Evolutionary conservation across 805 yeast genomes (phyloP).

Genomic region (Sporopachydermia quercuum): DNA sequence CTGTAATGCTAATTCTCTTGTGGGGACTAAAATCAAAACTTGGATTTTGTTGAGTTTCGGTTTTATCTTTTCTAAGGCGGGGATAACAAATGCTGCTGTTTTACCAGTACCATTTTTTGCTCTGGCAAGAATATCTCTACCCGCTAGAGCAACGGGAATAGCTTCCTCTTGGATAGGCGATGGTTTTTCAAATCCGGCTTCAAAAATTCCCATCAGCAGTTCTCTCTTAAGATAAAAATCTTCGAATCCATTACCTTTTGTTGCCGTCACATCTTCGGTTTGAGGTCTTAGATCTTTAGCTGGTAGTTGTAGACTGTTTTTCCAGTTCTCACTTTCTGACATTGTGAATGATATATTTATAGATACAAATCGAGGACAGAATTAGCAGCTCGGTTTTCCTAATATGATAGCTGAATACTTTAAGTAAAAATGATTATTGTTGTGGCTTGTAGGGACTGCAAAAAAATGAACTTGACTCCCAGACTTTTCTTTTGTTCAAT

Average conservation of each 20-base stretch:
- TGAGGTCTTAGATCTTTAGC: slow-evolving; percentile 85
- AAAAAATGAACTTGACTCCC: too few relatives aligned
- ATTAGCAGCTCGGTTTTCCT: too few relatives aligned
- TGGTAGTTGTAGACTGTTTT: slow-evolving; percentile 58
- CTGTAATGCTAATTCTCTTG: slow-evolving; percentile 94
- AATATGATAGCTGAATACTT: too few relatives aligned
- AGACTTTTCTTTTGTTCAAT: too few relatives aligned
- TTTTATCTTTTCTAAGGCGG: slow-evolving; percentile 77
- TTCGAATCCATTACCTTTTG: slow-evolving; percentile 84
- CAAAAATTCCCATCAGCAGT: slow-evolving; percentile 93
- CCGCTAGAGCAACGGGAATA: slow-evolving; percentile 88
- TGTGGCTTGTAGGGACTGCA: too few relatives aligned
- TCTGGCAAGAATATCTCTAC: slow-evolving; percentile 91
- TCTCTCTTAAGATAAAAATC: slow-evolving; percentile 87
- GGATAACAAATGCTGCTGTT: slow-evolving; percentile 94
- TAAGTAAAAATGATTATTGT: too few relatives aligned
- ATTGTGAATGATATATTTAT: slow-evolving; percentile 12
- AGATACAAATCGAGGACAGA: too few relatives aligned
- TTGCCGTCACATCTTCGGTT: slow-evolving; percentile 87
- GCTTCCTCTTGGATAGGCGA: slow-evolving; percentile 97
- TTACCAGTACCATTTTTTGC: slow-evolving; percentile 99
- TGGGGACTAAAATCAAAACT: slow-evolving; percentile 87
- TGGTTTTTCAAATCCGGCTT: slow-evolving; percentile 97
- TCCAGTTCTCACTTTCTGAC: slow-evolving; percentile 43
- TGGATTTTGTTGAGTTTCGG: slow-evolving; percentile 77